Evolutionary conservation across 2,329 filamentous ascomycete genomes (phyloP), one percentile per base, ranked within the genome.

Genomic region (Taxawa tesnikishii): DNA sequence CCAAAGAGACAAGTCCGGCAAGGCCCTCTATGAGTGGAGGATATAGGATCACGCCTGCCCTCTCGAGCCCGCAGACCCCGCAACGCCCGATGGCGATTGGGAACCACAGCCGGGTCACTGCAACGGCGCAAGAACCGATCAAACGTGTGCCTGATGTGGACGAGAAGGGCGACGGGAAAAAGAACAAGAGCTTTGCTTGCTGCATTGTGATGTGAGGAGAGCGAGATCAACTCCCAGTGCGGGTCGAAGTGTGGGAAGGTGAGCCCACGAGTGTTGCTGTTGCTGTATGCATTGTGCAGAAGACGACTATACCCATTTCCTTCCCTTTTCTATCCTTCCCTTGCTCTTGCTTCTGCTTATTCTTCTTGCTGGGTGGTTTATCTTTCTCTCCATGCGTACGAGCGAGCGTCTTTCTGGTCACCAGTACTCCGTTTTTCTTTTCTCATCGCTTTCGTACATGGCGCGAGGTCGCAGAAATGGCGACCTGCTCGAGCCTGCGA

Each of bases 131-230:
- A 52, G 53, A 61, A 3, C 56, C 62, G 7, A 59, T 67, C 4
- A 61, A 68, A 27, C 62, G 65, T 39, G 51, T 73, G 15, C 68
- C 70, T 27, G 65, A 75, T 29, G 62, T 67, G 4, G 61, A 62
- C 8, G 67, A 73, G 33, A 53, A 62, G 33, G 58, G 60, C 39
- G 57, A 67, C 43, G 60, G n/a, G 19, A n/a, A 66, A 45, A 66
- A 73, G 45, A 66, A 73, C 46, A 70, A 66, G 41, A 69, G 73
- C 8, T 79, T 78, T 44, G 75, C 72, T 37, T 81, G 79, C 55
- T 85, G 80, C 55, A 63, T 83, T 39, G 69, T 87, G 43, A 84
- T 84, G 80, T 84, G 64, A 72, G 19, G 19, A 23, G n/a, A n/a
- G 19, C 19, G 15, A 29, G 17, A 16, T 31, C 28, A 35, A n/a